phyloP scores from a whole-genome alignment of 768 basidiomycete species.

The Mycena latifolia region DNA sequence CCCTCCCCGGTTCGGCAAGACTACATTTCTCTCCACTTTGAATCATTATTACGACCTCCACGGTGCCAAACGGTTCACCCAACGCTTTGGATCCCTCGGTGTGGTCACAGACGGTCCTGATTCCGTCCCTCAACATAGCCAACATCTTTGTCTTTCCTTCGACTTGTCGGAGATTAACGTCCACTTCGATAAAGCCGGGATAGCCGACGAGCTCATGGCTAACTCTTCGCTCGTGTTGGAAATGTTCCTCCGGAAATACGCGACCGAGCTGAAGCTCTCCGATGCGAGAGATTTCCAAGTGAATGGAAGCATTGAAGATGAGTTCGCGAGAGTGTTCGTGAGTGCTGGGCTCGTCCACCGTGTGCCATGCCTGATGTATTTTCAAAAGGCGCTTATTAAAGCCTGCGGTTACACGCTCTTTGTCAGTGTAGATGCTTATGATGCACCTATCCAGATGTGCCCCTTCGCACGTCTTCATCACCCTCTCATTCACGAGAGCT shows the following conservation, averaged over 20 bases:
- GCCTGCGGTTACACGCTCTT: conserved; percentile 19
- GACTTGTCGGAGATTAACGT: not conserved
- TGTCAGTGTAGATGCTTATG: conserved; percentile 23
- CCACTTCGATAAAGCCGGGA: not conserved
- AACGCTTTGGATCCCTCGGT: not conserved
- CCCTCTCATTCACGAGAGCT: not conserved
- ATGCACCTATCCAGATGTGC: conserved; percentile 1
- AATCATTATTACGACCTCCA: conserved; percentile 2
- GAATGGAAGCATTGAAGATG: not conserved
- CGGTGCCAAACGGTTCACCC: not conserved
- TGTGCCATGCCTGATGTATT: not conserved
- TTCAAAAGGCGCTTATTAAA: conserved; percentile 6
- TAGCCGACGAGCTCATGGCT: too few species aligned
- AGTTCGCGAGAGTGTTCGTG: conserved; percentile 23
- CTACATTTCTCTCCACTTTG: conserved; percentile 12
- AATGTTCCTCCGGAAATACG: conserved; percentile 20
- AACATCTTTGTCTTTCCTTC: conserved; percentile 17
- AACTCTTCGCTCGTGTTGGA: too few species aligned
- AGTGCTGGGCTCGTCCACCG: not conserved
- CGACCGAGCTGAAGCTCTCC: conserved; percentile 13
- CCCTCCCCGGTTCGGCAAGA: conserved; percentile 20
- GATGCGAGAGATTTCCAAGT: not conserved
- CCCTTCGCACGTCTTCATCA: not conserved
- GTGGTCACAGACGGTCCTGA: not conserved
- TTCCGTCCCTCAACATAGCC: not conserved